Evolutionary conservation across 129 eudicot species (phyloP), one percentile per base, ranked within the genome.

Genomic region (Heracleum sosnowskyi): DNA sequence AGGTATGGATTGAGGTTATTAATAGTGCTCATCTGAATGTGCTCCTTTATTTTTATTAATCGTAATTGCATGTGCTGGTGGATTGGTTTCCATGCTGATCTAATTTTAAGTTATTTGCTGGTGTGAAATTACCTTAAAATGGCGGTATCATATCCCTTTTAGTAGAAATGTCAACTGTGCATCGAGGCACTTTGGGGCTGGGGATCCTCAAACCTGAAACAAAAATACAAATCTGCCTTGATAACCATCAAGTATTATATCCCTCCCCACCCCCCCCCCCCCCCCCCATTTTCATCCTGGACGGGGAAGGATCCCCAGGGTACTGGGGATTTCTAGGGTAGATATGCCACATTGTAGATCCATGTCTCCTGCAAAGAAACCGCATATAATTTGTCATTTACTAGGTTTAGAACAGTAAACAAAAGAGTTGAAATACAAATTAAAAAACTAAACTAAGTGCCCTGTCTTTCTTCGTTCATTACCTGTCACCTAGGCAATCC

Each of bases 1-100:
- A 94, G 98, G 98, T 94, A 85, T 82, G 79, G 78, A 64, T 37
- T 37, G 63, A 28, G 76, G 37, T 57, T 62, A 31, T 28, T 33
- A n/a, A n/a, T n/a, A n/a, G n/a, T n/a, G n/a, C n/a, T 46, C 74
- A 10, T 17, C 66, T 28, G 47, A 60, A 31, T 37, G 10, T 45
- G 31, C 76, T 73, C 4, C 13, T 42, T 24, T 73, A 0, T 5
- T 73, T 13, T 41, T 12, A 4, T 78, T 45, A 18, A 39, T 33
- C 8, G 22, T 44, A 44, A 20, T 63, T 42, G 55, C 70, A 22
- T 57, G 13, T 57, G 15, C 64, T 57, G 64, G 64, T 57, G 31
- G 13, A 57, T 57, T 24, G n/a, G 64, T 55, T 24, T 49, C n/a
- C 60, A 49, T n/a, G n/a, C 57, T 17, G 12, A 24, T 15, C 29